Evolutionary conservation across 257 asterid genomes (phyloP), one percentile per base, ranked within the genome.

Genomic region (Rehmannia glutinosa): DNA sequence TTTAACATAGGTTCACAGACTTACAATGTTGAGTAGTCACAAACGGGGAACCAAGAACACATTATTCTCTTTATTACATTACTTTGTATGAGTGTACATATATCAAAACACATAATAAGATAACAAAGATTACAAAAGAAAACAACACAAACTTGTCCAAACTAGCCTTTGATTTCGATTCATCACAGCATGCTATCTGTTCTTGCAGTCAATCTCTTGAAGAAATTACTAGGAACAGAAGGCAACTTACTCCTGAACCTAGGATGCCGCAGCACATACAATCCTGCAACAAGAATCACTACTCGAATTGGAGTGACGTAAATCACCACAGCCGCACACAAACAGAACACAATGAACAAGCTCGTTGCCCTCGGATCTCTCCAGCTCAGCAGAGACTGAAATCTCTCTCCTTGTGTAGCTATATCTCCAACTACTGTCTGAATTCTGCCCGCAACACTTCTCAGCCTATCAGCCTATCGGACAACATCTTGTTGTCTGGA

Each of bases 311-410:
- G 94, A 3, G 89, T 79, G n/a, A 25, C 73, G 9, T 84, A 88
- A 8, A 88, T 85, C 52, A 76, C 74, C 42, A 75, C 74, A 8
- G 96, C 92, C 19, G 92, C 87, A 45, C 75, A 65, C 4, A 84
- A 77, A 59, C 95, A 84, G 72, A 84, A 83, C 69, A 80, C 63
- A 0, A 89, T 59, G 62, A 89, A 89, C 70, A 89, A 35, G 68
- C 84, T 68, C 0, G 95, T 89, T 6, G 96, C 96, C 33, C 95
- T 75, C 0, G 96, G 95, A 53, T 89, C 95, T 71, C 96, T 71
- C 96, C 96, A 89, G 69, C 85, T 79, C 6, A 86, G 84, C 69
- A 89, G 62, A 8, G 88, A 59, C 27, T 83, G 81, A 15, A 89
- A 9, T 64, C 92, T 86, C 82, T 89, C 96, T 4, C 95, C 96